Evolutionary conservation across 768 basidiomycete genomes (phyloP), one percentile per base, ranked within the genome.

Genomic region (Coprinellus aureogranulatus): DNA sequence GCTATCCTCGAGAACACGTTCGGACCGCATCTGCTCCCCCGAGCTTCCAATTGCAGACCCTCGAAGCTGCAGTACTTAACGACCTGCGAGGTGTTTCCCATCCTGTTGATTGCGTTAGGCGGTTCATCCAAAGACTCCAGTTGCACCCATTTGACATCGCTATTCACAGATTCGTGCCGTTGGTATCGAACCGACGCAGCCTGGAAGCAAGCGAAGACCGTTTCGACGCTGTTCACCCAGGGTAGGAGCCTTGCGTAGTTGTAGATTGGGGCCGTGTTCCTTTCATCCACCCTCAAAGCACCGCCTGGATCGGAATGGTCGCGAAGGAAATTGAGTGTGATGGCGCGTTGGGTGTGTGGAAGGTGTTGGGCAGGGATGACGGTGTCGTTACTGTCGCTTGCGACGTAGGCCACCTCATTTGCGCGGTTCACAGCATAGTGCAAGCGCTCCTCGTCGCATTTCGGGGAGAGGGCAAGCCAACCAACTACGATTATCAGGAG

Each of bases 401-500:
- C 67, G 11, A 70, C 65, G 49, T 60, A 68, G 6, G 68, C 65
- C 6, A 57, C 57, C 1, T 59, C 49, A 59, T 76, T 72, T 10
- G 72, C 72, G 20, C 64, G 54, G 1, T 61, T 48, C 0, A 76
- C 41, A 3, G 73, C 73, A n/a, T 53, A 53, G 37, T 49, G 41
- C 12, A 79, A 63, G 10, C 73, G 70, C 2, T 44, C 31, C 3
- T 67, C 65, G 58, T 77, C 72, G 49, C 74, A 75, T 57, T 77
- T 72, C 0, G 77, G 76, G 0, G 76, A 74, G 6, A 78, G 58
- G 48, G 75, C 67, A 6, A 79, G 61, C 73, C 77, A 79, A 4
- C 76, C 73, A 3, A 74, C 60, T 8, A 77, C 76, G 5, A 79
- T 59, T 0, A 77, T 69, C 9, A 80, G 40, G 20, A 80, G 67